These are phyloP conservation scores for Chytriomyces sp. DNA, from an alignment of 192 early-diverging fungal genomes.

Conservation along the genomic window DNA sequence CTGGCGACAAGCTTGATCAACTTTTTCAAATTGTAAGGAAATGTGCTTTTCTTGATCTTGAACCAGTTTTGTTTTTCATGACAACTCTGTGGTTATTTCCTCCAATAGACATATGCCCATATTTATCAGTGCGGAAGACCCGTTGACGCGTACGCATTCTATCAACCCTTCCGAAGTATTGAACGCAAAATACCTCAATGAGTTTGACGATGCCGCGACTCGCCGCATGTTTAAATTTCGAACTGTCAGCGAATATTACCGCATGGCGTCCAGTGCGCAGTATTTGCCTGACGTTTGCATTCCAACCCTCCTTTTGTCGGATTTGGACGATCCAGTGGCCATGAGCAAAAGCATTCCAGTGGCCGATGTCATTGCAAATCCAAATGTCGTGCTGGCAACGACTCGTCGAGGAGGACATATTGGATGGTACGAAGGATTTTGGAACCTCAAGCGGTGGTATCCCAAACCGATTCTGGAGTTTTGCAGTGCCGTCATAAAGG, in stretches of 20 bases:
- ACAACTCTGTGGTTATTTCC: too few relatives aligned
- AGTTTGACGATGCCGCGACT: slow-evolving; percentile 87
- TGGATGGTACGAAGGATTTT: slow-evolving; percentile 73
- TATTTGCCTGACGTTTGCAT: slow-evolving; percentile 61
- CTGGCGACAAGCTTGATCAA: slow-evolving; percentile 64
- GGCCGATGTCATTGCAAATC: slow-evolving; percentile 75
- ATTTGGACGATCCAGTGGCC: slow-evolving; percentile 93
- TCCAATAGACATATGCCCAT: neutral
- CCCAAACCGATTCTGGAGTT: slow-evolving; percentile 53
- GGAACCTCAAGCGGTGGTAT: slow-evolving; percentile 45
- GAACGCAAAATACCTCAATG: slow-evolving; percentile 62
- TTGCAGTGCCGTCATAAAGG: slow-evolving; percentile 45
- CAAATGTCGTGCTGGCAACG: slow-evolving; percentile 76
- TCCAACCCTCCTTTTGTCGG: slow-evolving; percentile 82
- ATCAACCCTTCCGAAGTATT: slow-evolving; percentile 55
- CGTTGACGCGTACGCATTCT: slow-evolving; percentile 30
- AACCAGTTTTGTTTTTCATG: neutral
- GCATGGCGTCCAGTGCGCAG: slow-evolving; percentile 46
- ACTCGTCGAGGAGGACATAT: slow-evolving; percentile 90
- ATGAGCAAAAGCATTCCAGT: slow-evolving; percentile 68
- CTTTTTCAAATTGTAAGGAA: slow-evolving; percentile 44
- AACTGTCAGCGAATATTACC: slow-evolving; percentile 78
- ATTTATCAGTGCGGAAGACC: slow-evolving; percentile 10
- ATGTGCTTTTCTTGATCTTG: neutral
- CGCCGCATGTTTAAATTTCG: slow-evolving; percentile 77